phyloP scores from a whole-genome alignment of 176 grass and related monocot species.

The Aechmea fasciata region DNA sequence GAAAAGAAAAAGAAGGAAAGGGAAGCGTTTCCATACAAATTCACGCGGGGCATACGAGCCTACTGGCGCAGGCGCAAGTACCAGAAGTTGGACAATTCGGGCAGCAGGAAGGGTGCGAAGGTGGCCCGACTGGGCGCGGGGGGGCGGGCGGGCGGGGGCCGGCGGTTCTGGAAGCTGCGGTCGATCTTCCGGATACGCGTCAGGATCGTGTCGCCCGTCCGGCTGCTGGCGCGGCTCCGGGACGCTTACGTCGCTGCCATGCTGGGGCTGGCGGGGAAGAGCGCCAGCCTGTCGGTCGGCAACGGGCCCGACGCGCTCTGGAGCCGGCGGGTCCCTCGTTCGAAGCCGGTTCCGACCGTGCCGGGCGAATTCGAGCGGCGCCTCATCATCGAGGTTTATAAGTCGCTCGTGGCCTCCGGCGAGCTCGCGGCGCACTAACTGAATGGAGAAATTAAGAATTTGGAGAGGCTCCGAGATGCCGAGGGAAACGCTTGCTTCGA shows the following conservation, averaged over 20 bases:
- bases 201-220: slow-evolving; percentile 26
- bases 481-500: too few species aligned
- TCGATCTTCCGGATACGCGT: slow-evolving; percentile 28
- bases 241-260: slow-evolving; percentile 73
- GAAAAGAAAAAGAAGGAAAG: slow-evolving; percentile 1
- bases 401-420: background rate
- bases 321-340: background rate
- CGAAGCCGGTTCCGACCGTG: background rate
- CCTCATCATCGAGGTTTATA: background rate
- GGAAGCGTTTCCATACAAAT: slow-evolving; percentile 55
- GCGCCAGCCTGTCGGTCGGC: background rate
- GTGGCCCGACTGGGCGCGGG: slow-evolving; percentile 41
- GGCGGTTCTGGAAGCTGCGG: slow-evolving; percentile 39
- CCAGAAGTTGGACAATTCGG: slow-evolving; percentile 24
- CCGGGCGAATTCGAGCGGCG: background rate
- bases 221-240: slow-evolving; percentile 42
- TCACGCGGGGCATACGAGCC: slow-evolving; percentile 63
- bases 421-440: background rate
- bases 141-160: slow-evolving; percentile 7
- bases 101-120: slow-evolving; percentile 9
- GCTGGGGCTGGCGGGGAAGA: slow-evolving; percentile 39
- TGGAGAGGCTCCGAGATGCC: too few species aligned
- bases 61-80: slow-evolving; percentile 62
- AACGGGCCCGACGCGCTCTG: background rate
- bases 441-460: background rate